Base-by-base conservation (phyloP, 2,329 filamentous ascomycete species). In the Seiridium unicorne region DNA sequence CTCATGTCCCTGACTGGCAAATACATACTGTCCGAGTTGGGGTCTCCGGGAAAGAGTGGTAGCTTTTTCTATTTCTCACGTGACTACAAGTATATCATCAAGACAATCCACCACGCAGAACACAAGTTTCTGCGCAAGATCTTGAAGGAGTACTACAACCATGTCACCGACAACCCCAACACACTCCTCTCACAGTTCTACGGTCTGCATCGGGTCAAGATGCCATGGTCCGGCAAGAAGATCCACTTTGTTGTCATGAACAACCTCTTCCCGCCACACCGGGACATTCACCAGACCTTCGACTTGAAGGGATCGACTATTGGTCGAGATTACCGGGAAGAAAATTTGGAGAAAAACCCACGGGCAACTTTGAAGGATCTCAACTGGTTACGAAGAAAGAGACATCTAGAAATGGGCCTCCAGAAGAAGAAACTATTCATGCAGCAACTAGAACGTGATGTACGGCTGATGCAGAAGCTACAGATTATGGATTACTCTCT, bases 201-300 rank as follows among this genome's bases (percentile, higher is more conserved):
- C 72, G 95, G 95, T 54, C 82, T 99, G 18, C 95, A 99, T 76
- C 89, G 95, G 62, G 95, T 99, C 69, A 99, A 99, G 83, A 96
- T 97, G 81, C 93, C 94, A 0, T 98, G 97, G 73, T 46, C 55
- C 11, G 95, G 95, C 63, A 90, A 94, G 72, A 99, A 99, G 79
- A 97, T 98, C 59, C 95, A 99, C 76, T 99, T 99, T 69, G 95
- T 99, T 62, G 93, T 99, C 72, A 99, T 99, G 95, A 99, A 99
- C 81, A 99, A 99, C 74, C 84, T 99, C 13, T 99, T 99, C 71
- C 95, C 95, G 10, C 94, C 95, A 5, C 95, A 99, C 77, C 87
- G 94, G 67, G 95, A 99, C 74, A 98, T 99, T 62, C 95, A 99
- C 77, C 88, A 92, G 70, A 99, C 93, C 3, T 99, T 97, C 71